Percentiles rank a stretch among this genome's conserved stretches.
Conservation (phyloP, 345 rosid genomes). For the Acer yangbiense region DNA sequence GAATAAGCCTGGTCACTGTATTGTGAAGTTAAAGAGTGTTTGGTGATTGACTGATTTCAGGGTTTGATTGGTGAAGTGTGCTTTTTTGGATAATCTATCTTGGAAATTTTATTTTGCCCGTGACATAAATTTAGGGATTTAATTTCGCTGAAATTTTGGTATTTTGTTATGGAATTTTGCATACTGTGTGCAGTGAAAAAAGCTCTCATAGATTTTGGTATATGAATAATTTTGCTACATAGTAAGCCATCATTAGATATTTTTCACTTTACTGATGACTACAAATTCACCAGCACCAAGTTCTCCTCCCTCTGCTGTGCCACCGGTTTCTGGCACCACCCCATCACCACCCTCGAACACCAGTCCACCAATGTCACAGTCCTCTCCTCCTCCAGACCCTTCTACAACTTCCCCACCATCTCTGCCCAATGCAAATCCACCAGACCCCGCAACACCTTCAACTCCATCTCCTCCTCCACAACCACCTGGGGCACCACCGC, state of each 20-base stretch:
- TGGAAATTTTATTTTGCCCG: constrained; percentile 20
- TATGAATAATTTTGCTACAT: constrained; percentile 17
- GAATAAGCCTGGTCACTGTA: constrained; percentile 24
- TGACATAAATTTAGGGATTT: constrained; percentile 3
- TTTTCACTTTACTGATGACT: constrained; percentile 52
- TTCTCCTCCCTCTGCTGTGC: constrained; percentile 48
- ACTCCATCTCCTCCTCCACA: constrained; percentile 29
- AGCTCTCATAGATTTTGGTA: constrained; percentile 13
- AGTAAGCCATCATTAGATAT: constrained; percentile 3
- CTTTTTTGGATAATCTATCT: constrained; percentile 21
- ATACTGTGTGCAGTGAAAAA: background rate
- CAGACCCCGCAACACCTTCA: constrained; percentile 37
- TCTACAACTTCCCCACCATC: constrained; percentile 28
- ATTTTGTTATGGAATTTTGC: background rate
- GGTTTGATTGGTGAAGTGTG: constrained; percentile 49
- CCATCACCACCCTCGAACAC: constrained; percentile 31
- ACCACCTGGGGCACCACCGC: constrained; percentile 20
- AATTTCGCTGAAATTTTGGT: constrained; percentile 16
- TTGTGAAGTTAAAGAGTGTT: constrained; percentile 38
- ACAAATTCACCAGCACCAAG: constrained; percentile 55
- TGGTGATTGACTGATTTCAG: constrained; percentile 20
- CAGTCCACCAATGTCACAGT: constrained; percentile 32
- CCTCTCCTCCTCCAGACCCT: constrained; percentile 30
- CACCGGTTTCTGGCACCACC: constrained; percentile 39
- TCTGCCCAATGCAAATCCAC: constrained; percentile 37